Conservation (phyloP, 2,329 filamentous ascomycete species). For the Colletotrichum spaethianum region DNA sequence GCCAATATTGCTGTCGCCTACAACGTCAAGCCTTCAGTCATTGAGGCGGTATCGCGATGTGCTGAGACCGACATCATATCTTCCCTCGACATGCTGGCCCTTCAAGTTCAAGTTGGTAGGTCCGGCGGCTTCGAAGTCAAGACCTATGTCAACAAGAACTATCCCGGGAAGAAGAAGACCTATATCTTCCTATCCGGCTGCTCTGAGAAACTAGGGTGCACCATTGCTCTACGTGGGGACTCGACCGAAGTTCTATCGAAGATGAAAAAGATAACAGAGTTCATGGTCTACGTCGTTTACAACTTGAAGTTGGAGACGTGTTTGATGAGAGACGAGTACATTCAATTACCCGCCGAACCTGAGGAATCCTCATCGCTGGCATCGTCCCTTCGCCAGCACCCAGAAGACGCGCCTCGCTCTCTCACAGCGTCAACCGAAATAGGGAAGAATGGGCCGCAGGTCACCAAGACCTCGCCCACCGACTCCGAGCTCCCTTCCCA, state of each 20-base stretch:
- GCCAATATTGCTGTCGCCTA: constrained; percentile 94
- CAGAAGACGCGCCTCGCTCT: constrained; percentile 55
- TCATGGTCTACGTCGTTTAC: constrained; percentile 99
- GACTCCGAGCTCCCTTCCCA: constrained; percentile 50
- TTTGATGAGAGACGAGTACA: constrained; percentile 92
- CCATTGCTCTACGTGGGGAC: constrained; percentile 90
- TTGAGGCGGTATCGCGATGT: constrained; percentile 94
- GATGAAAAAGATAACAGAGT: constrained; percentile 95
- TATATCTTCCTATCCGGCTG: constrained; percentile 97
- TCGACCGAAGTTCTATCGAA: constrained; percentile 78
- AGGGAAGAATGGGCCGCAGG: constrained; percentile 49
- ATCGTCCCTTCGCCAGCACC: constrained; percentile 50
- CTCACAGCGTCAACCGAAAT: constrained; percentile 46
- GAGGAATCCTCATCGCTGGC: constrained; percentile 50
- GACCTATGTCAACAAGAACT: constrained; percentile 87
- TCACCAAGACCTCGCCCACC: constrained; percentile 52
- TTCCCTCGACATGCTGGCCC: constrained; percentile 91
- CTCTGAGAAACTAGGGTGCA: constrained; percentile 90
- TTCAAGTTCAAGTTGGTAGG: constrained; percentile 82
- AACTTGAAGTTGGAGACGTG: constrained; percentile 97
- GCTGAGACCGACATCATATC: constrained; percentile 94
- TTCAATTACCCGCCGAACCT: constrained; percentile 80
- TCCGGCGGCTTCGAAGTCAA: constrained; percentile 95
- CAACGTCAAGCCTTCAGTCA: constrained; percentile 96
- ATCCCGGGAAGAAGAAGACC: constrained; percentile 85